Conservation (phyloP, 495 filamentous ascomycete genomes). For the Xylaria sp. region DNA sequence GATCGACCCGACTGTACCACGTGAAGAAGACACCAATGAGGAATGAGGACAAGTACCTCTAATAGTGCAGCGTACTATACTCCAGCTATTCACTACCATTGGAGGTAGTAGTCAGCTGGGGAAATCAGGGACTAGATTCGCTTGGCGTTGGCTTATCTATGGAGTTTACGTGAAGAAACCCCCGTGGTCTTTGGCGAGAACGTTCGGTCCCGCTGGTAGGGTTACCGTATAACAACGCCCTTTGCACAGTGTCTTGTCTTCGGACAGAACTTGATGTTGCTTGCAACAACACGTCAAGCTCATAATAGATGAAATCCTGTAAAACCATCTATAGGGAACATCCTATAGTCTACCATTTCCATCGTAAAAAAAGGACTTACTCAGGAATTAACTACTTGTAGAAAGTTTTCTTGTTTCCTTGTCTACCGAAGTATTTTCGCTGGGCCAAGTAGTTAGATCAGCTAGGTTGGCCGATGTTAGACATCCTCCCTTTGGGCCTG, state of each 20-base stretch:
- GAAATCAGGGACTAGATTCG: not conserved
- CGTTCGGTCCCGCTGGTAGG: not conserved
- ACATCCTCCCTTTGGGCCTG: not conserved
- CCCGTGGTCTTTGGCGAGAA: conserved; percentile 11
- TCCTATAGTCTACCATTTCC: not conserved
- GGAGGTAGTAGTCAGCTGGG: not conserved
- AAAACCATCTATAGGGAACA: not conserved
- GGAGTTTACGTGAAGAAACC: not conserved
- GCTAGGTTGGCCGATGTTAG: not conserved
- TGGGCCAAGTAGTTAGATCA: not conserved
- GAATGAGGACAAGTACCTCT: not conserved
- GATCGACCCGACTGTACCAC: not conserved
- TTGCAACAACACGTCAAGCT: no score
- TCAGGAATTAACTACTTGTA: not conserved
- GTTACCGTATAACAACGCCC: not conserved
- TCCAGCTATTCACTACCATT: not conserved
- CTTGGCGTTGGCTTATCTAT: not conserved
- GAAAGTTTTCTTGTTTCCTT: not conserved
- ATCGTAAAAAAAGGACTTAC: not conserved
- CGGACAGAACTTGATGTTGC: not conserved
- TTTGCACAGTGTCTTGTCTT: not conserved
- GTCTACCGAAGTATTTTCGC: not conserved
- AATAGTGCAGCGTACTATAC: not conserved
- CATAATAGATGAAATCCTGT: not conserved
- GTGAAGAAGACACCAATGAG: not conserved